Base-by-base conservation (phyloP, 2,329 filamentous ascomycete species). In the Metarhizium anisopliae region DNA sequence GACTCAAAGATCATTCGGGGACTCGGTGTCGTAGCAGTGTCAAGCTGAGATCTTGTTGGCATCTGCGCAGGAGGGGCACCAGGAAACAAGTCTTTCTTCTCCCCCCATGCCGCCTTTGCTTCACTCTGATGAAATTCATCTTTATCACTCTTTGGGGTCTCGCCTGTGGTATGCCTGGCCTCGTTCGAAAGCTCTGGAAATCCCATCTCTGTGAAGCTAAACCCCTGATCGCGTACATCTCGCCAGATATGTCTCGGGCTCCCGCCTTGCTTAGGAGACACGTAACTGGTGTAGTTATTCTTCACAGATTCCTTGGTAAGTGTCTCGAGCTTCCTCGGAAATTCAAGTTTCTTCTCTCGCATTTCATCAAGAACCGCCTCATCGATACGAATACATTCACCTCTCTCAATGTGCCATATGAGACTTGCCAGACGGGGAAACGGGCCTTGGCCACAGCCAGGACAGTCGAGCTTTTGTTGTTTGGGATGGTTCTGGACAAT, bases 371-470 rank as follows among this genome's bases (percentile, higher is more conserved):
- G 58, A 1, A 68, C 59, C 0, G 58, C 55, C 2, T 62, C 63
- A 30, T 60, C 64, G 56, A 82, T 70, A 0, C 42, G 53, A 1
- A 56, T 32, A 58, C 79, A 82, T 1, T 69, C 54, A 29, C 67
- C 62, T 2, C 59, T 59, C 62, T 82, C 77, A 3, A 82, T 68
- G 52, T 82, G 79, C 1, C 57, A 42, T 53, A 81, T 70, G 40
- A 79, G 70, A 0, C 52, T 59, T 1, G 70, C 67, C 0, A 74
- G 65, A 1, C 69, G 66, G 0, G 36, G 50, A 55, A 78, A 80
- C 1, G 64, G 64, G 2, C 61, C 66, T 0, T 62, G 57, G 0
- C 62, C 52, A 56, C 79, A 82, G 30, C 74, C 78, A 1, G 77
- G 77, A 51, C 79, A 82, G 2, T 59, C 50, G 1, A 82, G 68